A percentile compares a stretch with the other conserved stretches of the same genome.
Conservation (phyloP, 2,329 filamentous ascomycete species). For the Chrysoporthe deuterocubensis region DNA sequence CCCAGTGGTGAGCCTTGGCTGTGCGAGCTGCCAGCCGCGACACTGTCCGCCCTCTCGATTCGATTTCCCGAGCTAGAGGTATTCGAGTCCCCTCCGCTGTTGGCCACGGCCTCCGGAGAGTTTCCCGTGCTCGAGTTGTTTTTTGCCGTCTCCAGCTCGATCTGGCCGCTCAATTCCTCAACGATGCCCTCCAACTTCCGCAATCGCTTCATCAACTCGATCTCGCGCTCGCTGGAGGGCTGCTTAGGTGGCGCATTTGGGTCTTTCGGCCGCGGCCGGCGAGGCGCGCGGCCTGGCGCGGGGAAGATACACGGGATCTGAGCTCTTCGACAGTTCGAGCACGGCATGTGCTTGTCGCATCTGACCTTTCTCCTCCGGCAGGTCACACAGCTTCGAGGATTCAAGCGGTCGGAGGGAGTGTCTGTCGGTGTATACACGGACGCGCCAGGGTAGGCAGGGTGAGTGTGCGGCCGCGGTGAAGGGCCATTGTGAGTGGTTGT, state of each 20-base stretch:
- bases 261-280: slow-evolving; percentile 67
- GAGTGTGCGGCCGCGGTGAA: slow-evolving; percentile 27
- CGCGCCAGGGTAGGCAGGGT: slow-evolving; percentile 34
- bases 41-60: slow-evolving; percentile 33
- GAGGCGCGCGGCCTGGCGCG: slow-evolving; percentile 72
- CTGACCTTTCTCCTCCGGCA: slow-evolving; percentile 61
- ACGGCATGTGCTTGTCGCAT: slow-evolving; percentile 79
- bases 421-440: slow-evolving; percentile 35
- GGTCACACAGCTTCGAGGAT: slow-evolving; percentile 33
- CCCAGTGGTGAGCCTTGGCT: slow-evolving; percentile 31
- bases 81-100: slow-evolving; percentile 32
- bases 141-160: slow-evolving; percentile 56
- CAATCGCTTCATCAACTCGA: slow-evolving; percentile 73
- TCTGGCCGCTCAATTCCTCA: slow-evolving; percentile 67
- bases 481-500: slow-evolving; percentile 21
- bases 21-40: slow-evolving; percentile 28
- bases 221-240: slow-evolving; percentile 64
- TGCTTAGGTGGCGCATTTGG: slow-evolving; percentile 65
- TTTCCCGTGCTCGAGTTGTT: slow-evolving; percentile 41
- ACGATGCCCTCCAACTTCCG: slow-evolving; percentile 78
- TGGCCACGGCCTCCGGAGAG: slow-evolving; percentile 42
- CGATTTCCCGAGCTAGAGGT: slow-evolving; percentile 22
- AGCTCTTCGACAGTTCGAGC: slow-evolving; percentile 73
- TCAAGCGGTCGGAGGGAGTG: slow-evolving; percentile 32
- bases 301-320: slow-evolving; percentile 76